These are phyloP conservation scores for Raphanus raphanistrum DNA, from an alignment of 345 rosid species.

Conservation along the genomic window DNA sequence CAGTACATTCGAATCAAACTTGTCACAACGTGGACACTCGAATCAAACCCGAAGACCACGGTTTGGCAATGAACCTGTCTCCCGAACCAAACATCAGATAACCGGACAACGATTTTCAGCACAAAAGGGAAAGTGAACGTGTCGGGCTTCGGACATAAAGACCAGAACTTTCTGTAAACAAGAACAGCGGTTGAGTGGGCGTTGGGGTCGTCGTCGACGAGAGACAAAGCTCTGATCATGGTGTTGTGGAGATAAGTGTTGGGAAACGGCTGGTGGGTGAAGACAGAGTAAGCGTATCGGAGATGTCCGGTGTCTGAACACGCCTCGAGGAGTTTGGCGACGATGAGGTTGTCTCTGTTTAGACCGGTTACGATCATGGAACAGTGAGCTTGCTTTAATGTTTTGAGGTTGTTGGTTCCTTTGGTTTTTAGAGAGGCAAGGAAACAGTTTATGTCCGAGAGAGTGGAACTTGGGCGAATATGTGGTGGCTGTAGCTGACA, in stretches of 20 bases:
- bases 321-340: constrained; percentile 45
- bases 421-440: constrained; percentile 26
- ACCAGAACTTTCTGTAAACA: constrained; percentile 53
- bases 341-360: constrained; percentile 36
- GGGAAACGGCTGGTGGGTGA: constrained; percentile 37
- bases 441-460: constrained; percentile 1
- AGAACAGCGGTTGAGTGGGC: constrained; percentile 38
- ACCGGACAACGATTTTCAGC: constrained; percentile 48
- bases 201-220: constrained; percentile 34
- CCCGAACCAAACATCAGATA: constrained; percentile 48
- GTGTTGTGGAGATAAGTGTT: constrained; percentile 52
- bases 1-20: constrained; percentile 64
- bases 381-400: constrained; percentile 53
- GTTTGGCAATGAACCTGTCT: constrained; percentile 59
- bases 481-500: background rate
- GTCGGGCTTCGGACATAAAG: constrained; percentile 54
- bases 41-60: constrained; percentile 48
- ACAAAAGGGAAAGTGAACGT: constrained; percentile 64
- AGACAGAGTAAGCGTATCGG: constrained; percentile 53
- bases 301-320: constrained; percentile 54
- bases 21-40: constrained; percentile 44
- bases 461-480: background rate
- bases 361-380: constrained; percentile 49
- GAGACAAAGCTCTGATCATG: constrained; percentile 58
- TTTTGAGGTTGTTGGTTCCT: constrained; percentile 47